Evolutionary conservation across 2,329 filamentous ascomycete genomes (phyloP).

Genomic region (Pseudogymnoascus sp.): DNA sequence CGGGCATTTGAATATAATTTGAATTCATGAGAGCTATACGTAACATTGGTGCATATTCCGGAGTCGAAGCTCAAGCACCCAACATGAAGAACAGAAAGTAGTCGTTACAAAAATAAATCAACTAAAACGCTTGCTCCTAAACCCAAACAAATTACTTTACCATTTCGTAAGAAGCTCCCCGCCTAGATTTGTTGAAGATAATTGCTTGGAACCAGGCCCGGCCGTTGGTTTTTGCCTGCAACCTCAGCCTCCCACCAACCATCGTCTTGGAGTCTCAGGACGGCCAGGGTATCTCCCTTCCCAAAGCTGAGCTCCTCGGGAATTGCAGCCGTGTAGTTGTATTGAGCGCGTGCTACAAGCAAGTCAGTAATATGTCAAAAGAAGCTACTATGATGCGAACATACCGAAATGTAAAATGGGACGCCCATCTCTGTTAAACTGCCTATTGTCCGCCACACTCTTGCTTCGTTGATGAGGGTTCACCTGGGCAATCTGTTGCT

Average conservation of each 20-base stretch:
- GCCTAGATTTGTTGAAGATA: constrained; percentile 37
- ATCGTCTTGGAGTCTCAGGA: constrained; percentile 88
- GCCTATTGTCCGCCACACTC: constrained; percentile 73
- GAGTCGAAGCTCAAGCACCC: constrained; percentile 6
- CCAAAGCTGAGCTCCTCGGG: constrained; percentile 87
- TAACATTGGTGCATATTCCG: constrained; percentile 6
- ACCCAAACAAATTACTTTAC: constrained; percentile 4
- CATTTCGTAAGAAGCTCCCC: background rate
- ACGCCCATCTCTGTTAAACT: constrained; percentile 77
- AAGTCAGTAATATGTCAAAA: constrained; percentile 18
- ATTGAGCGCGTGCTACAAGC: constrained; percentile 73
- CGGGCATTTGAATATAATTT: constrained; percentile 3
- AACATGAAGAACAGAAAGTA: background rate
- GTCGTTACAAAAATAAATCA: background rate
- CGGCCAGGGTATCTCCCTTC: constrained; percentile 85
- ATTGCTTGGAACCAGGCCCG: constrained; percentile 61
- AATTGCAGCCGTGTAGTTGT: constrained; percentile 89
- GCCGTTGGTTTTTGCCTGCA: constrained; percentile 54
- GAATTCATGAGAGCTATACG: constrained; percentile 6
- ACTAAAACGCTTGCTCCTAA: background rate
- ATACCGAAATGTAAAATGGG: constrained; percentile 90
- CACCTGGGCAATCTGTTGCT: constrained; percentile 13
- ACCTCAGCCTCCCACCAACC: constrained; percentile 99
- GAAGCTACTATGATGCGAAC: constrained; percentile 31
- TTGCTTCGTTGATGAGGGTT: constrained; percentile 53